A percentile compares a stretch with the other conserved stretches of the same genome.
Conservation (phyloP, 2,329 filamentous ascomycete species). For the Trichoderma oligosporum region DNA sequence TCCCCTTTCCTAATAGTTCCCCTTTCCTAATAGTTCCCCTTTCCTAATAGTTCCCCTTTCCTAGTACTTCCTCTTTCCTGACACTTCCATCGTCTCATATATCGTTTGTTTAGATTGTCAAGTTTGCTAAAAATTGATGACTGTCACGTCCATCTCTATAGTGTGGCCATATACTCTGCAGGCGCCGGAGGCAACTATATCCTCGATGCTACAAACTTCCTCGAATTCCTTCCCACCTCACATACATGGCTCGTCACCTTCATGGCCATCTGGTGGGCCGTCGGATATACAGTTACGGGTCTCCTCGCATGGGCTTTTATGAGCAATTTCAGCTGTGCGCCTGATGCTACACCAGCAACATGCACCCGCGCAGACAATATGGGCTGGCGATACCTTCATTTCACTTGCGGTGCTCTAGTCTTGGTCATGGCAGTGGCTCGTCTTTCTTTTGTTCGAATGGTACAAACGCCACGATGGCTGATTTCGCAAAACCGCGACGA, state of each 20-base stretch:
- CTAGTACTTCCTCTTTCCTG: no score
- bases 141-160: not conserved
- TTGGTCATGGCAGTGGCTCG: conserved; percentile 17
- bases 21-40: no score
- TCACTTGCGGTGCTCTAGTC: conserved; percentile 14
- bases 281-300: conserved; percentile 18
- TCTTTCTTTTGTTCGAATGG: conserved; percentile 15
- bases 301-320: conserved; percentile 20
- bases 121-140: no score
- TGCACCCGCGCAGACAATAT: conserved; percentile 18
- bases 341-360: conserved; percentile 9
- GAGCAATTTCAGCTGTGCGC: conserved; percentile 19
- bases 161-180: conserved; percentile 19
- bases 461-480: conserved; percentile 20
- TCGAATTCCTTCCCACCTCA: conserved; percentile 19
- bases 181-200: conserved; percentile 21
- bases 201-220: conserved; percentile 18
- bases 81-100: no score
- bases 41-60: no score
- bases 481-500: conserved; percentile 19
- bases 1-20: no score
- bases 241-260: conserved; percentile 20
- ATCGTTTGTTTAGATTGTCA: no score
- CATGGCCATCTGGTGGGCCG: conserved; percentile 20
- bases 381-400: conserved; percentile 21